Evolutionary conservation across 768 basidiomycete species (phyloP), one percentile per base, ranked within the genome.

Genomic region (Fomitopsis serialis): DNA sequence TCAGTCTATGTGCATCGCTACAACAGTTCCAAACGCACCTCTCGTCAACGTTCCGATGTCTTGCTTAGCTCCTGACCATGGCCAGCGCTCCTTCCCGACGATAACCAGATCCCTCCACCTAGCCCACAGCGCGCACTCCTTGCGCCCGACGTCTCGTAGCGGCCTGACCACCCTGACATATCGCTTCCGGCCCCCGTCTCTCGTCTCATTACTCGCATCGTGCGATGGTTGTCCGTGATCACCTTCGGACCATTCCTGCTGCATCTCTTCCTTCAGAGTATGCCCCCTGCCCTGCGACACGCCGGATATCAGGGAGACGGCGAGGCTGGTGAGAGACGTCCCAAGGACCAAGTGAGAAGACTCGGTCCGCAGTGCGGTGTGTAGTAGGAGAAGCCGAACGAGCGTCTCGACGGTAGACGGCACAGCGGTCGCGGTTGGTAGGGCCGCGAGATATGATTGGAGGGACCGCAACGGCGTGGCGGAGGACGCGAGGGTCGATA

Each of bases 311-410:
- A 92, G 69, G 21, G 81, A 79, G 29, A 92, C 77, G 0, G 90
- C 89, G 0, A 92, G 72, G 0, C 84, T 82, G 1, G 91, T 92
- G n/a, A 91, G 70, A 1, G 83, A 85, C 13, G 89, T 86, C 56
- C 91, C 91, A 12, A 92, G 76, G 13, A 92, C 73, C 15, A 92
- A 72, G 64, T 92, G 89, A 0, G 90, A 90, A n/a, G 82, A 82
- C 3, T 67, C 64, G 3, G 72, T 77, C 1, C 76, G 73, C 23
- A 70, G 68, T 4, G 90, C 83, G 0, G 85, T 84, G 59, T 88
- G 75, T 17, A 91, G 70, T 23, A 92, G 72, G 12, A 93, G 72
- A n/a, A 91, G 68, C 19, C 89, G 81, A 50, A 75, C 75, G 13
- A 92, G 71, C 17, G 71, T 78, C 43, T 78, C 75, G 44, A 90